A percentile compares a stretch with the other conserved stretches of the same genome.
phyloP scores from a whole-genome alignment of 2,329 filamentous ascomycete species.

The Nothopassalora personata region DNA sequence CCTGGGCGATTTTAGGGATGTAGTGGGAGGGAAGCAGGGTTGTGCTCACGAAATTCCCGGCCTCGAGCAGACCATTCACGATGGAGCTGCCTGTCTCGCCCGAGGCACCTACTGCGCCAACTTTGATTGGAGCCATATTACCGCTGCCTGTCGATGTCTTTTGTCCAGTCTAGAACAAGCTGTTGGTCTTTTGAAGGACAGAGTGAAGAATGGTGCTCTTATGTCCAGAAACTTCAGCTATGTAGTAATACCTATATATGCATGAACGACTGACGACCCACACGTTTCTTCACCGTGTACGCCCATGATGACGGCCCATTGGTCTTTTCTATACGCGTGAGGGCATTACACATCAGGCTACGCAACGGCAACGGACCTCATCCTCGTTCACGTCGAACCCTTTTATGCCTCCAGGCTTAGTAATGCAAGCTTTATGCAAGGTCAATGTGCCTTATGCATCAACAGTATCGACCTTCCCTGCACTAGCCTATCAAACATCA shows the following conservation, averaged over 20 bases:
- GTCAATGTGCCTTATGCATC: background rate
- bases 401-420: background rate
- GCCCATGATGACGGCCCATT: constrained; percentile 29
- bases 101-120: constrained; percentile 35
- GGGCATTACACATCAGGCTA: background rate
- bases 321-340: background rate
- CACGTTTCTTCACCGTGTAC: too few relatives aligned
- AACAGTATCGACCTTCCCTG: background rate
- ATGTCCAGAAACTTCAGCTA: too few relatives aligned
- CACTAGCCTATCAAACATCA: background rate
- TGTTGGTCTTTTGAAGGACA: too few relatives aligned
- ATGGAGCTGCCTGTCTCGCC: constrained; percentile 41
- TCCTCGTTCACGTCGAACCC: background rate
- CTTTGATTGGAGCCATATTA: constrained; percentile 8
- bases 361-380: too few relatives aligned
- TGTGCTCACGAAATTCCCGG: constrained; percentile 15
- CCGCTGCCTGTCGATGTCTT: background rate
- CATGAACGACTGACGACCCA: too few relatives aligned
- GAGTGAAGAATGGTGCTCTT: too few relatives aligned
- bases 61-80: constrained; percentile 36
- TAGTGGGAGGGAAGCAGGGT: background rate
- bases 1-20: constrained; percentile 29
- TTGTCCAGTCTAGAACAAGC: background rate
- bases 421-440: background rate
- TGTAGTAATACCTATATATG: too few relatives aligned